Base-by-base conservation (phyloP, 1,284 basidiomycete genomes). In the Ustilago sp. region DNA sequence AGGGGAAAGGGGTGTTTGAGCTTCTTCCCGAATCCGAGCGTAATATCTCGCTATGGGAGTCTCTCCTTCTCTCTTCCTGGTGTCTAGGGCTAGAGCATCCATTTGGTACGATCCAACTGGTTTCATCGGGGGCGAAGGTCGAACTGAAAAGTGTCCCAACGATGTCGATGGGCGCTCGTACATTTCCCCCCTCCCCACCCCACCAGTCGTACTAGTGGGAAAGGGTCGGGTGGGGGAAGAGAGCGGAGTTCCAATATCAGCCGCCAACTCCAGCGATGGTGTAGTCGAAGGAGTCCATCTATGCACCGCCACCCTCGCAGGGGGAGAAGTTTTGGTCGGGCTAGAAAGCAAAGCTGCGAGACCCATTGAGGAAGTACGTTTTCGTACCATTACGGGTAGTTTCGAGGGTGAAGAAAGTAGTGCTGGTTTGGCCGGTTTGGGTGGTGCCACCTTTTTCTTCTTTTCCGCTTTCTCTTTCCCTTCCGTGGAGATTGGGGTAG, bases 1-100 rank as follows among this genome's bases (percentile, higher is more conserved):
- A 12, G 15, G 15, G 39, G 8, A 17, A 12, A n/a, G 11, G 31
- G 19, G 12, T 52, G 43, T 34, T 59, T 56, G 23, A 2, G 65
- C 61, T n/a, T 63, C 57, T 31, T 53, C 36, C 3, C 65, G 47
- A 34, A 66, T 51, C 8, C 55, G 11, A 6, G 66, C 64, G 39
- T 65, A 76, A 59, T 76, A 72, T 8, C 66, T 34, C 3, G 74
- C 74, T 23, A 76, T 76, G 15, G 74, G 74, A 8, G 74, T 71
- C 17, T 35, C 38, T 0, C 53, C 38, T 11, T 28, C 38, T 7
- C 36, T 59, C 3, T 31, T 28, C 36, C 23, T 28, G 0, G 61
- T 50, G 48, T 74, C 65, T 13, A 68, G 62, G 11, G 62, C 62
- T 4, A 68, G 45, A 1, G 66, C 71, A 51, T 68, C 39, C 58